Base-by-base conservation (phyloP, 805 yeast species). In the Maudiozyma saulgeensis region DNA sequence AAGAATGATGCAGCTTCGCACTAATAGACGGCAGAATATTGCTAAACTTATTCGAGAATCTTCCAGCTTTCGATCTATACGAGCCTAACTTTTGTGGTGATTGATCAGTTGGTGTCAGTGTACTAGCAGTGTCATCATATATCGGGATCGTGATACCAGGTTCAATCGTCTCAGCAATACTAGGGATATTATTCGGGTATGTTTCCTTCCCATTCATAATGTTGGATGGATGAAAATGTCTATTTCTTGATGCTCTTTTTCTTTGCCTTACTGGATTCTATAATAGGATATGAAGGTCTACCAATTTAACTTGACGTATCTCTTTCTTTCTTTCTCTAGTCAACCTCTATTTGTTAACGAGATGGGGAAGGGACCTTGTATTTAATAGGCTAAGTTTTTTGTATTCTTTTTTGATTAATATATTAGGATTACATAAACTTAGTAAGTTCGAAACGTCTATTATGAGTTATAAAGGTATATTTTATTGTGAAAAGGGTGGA, bases 1-100 rank as follows among this genome's bases (percentile, higher is more conserved):
- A 41, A 7, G 57, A 52, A 46, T 52, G 53, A 28, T 66, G 69
- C 26, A 67, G 49, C 48, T 62, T 67, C 4, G 70, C 69, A 52
- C 69, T 64, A 13, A 67, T 59, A 4, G 60, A 60, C n/a, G 70
- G 70, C 16, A 67, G 50, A 41, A 67, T 49, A 47, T 60, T 66
- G 42, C 65, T 62, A 46, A 67, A 53, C 7, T 66, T 66, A 43
- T 63, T 64, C 13, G 69, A 62, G 42, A 67, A 60, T 41, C 60
- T 63, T 6, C 66, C 67, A 4, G 67, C 63, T 41, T 62, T 59
- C n/a, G 64, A 56, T 43, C 69, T 56, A 42, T 66, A 66, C 3
- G 68, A 62, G 2, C 69, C 69, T 16, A 66, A 49, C 47, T 60
- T 65, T 44, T 65, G 67, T 4, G 62, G 54, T 3, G 42, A 37